Base-by-base conservation (phyloP, 495 filamentous ascomycete species). In the Tuber magnatum region DNA sequence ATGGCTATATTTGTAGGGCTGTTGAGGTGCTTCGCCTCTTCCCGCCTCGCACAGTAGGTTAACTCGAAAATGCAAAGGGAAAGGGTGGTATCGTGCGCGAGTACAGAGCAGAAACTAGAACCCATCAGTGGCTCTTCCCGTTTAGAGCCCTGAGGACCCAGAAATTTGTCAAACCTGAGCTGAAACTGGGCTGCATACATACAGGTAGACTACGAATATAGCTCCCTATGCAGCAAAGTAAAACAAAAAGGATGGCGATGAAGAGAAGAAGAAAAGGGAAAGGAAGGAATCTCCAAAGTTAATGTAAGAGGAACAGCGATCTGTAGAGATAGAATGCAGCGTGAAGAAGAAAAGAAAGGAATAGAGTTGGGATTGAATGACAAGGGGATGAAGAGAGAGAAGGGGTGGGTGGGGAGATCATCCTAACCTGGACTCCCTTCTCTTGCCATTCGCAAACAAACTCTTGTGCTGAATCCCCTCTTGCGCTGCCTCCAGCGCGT, bases 1-100 rank as follows among this genome's bases (percentile, higher is more conserved):
- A 65, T 35, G 28, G 56, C 56, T 35, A 65, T 65, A 65, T 61
- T 61, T 65, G 56, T 65, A 65, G 56, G 51, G 56, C 56, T 18
- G 14, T 35, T 65, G 56, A 14, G 56, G 14, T 35, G 56, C 56
- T 65, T 65, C 56, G 28, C 56, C 56, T 65, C 56, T 65, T 35
- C 56, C 56, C 56, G 56, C 56, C 18, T 35, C 14, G 28, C 10
- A 61, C 48, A 8, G 48, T 35, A 35, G 28, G 56, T 65, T 20
- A 65, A 65, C 56, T 35, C 28, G 56, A 65, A 65, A 65, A 18
- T 18, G 12, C 56, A 65, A 32, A 65, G 24, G 10, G 56, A 65
- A 65, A 35, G 56, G 56, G 28, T 65, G 56, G n/a, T n/a, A n/a
- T n/a, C n/a, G n/a, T n/a, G n/a, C n/a, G n/a, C n/a, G n/a, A n/a